Evolutionary conservation across 116 monocot genomes (phyloP).

Genomic region (Zostera marina): DNA sequence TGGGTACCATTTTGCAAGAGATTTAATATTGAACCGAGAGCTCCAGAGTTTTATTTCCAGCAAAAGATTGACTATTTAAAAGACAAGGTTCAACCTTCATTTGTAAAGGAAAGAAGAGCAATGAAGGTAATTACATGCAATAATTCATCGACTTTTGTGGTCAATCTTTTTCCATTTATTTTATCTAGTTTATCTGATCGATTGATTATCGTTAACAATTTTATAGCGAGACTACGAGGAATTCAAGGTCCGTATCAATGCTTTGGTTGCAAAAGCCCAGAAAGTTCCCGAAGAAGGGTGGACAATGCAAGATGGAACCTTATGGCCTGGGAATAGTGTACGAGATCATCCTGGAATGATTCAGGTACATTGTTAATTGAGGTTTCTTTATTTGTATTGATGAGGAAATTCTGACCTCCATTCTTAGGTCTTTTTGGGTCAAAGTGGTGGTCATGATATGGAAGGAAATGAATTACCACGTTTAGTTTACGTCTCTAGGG

Average conservation of each 20-base stretch:
- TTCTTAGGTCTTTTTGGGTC: slow-evolving; percentile 62
- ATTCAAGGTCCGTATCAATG: slow-evolving; percentile 84
- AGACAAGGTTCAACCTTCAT: slow-evolving; percentile 70
- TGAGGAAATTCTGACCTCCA: neutral
- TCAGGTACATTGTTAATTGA: slow-evolving; percentile 40
- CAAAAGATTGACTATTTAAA: slow-evolving; percentile 83
- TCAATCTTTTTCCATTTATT: neutral
- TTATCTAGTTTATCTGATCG: neutral
- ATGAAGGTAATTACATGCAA: slow-evolving; percentile 50
- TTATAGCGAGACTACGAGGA: slow-evolving; percentile 83
- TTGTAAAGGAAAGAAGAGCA: slow-evolving; percentile 82
- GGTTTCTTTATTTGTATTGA: neutral
- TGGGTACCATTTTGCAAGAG: slow-evolving; percentile 97
- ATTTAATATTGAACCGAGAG: slow-evolving; percentile 73
- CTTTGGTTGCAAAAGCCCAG: slow-evolving; percentile 76
- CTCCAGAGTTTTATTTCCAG: slow-evolving; percentile 85
- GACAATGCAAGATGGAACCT: slow-evolving; percentile 97
- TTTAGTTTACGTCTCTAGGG: slow-evolving; percentile 71
- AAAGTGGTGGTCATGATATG: slow-evolving; percentile 61
- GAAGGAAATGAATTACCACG: slow-evolving; percentile 77
- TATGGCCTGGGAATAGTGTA: slow-evolving; percentile 87
- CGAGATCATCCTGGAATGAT: slow-evolving; percentile 98
- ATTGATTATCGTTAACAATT: too few species aligned
- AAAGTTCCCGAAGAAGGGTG: slow-evolving; percentile 94
- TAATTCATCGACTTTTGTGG: neutral